Conservation (phyloP, 331 rosid genomes). For the Malus hybrid region DNA sequence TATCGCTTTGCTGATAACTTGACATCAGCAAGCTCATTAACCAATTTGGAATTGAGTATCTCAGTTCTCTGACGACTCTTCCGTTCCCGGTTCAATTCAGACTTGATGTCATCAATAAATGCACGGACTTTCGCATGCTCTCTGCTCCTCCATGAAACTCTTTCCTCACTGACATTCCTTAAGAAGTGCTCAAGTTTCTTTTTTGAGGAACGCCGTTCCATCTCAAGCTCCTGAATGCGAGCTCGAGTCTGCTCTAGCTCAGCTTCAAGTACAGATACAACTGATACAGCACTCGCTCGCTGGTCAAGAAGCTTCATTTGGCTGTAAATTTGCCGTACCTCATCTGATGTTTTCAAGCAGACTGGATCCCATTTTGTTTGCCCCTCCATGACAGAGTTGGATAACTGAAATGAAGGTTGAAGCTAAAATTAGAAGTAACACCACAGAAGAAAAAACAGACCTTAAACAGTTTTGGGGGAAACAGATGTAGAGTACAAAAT, state of each 20-base stretch:
- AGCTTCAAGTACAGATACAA: conserved; percentile 59
- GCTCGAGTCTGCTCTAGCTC: conserved; percentile 66
- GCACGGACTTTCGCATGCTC: conserved; percentile 88
- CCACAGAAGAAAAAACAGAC: background rate
- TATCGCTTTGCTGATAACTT: conserved; percentile 62
- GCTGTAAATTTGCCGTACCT: conserved; percentile 43
- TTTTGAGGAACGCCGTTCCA: conserved; percentile 57
- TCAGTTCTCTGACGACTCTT: conserved; percentile 70
- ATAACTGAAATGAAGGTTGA: conserved; percentile 46
- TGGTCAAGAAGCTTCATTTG: conserved; percentile 62
- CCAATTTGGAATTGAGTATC: conserved; percentile 65
- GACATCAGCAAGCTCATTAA: conserved; percentile 69
- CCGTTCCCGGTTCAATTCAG: conserved; percentile 69
- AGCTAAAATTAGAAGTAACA: conserved; percentile 22
- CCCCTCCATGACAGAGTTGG: conserved; percentile 74
- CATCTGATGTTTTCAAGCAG: conserved; percentile 45
- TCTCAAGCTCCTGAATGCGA: conserved; percentile 69
- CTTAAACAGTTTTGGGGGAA: background rate
- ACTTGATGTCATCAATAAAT: conserved; percentile 56
- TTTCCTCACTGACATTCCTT: conserved; percentile 73
- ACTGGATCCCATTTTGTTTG: conserved; percentile 88
- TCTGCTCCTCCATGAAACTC: conserved; percentile 64
- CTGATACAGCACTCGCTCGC: conserved; percentile 47
- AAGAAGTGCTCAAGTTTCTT: conserved; percentile 78
- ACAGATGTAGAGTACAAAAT: background rate